Evolutionary conservation across 2,329 filamentous ascomycete species (phyloP).

Genomic region (Fusarium miscanthi): DNA sequence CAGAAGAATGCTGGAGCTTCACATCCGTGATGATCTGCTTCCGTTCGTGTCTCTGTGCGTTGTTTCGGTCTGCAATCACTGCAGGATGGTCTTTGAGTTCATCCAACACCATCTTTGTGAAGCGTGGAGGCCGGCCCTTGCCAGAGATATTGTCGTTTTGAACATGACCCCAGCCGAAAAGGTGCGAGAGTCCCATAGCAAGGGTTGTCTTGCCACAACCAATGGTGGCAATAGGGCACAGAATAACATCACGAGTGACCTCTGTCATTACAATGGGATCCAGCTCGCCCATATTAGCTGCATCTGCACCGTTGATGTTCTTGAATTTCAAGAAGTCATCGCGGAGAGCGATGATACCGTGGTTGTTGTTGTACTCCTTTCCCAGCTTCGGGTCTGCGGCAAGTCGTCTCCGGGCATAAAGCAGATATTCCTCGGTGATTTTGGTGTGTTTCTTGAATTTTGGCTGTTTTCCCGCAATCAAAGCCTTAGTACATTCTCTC

Average conservation of each 20-base stretch:
- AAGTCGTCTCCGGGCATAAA: conserved; percentile 81
- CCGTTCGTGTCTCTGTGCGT: conserved; percentile 88
- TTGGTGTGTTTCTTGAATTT: conserved; percentile 86
- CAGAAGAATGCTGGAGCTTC: conserved; percentile 67
- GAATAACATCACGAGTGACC: conserved; percentile 75
- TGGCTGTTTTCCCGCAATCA: conserved; percentile 80
- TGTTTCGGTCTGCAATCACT: conserved; percentile 94
- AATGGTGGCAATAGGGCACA: conserved; percentile 93
- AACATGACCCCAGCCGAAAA: conserved; percentile 92
- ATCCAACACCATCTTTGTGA: conserved; percentile 76
- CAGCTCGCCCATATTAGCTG: conserved; percentile 77
- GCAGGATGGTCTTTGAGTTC: conserved; percentile 73
- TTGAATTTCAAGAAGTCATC: conserved; percentile 87
- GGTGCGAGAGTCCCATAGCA: conserved; percentile 79
- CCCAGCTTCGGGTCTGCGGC: conserved; percentile 73
- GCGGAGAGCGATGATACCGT: conserved; percentile 92
- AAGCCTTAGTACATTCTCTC: conserved; percentile 93
- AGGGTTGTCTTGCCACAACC: conserved; percentile 98
- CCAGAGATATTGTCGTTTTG: conserved; percentile 97
- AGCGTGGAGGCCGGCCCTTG: conserved; percentile 79
- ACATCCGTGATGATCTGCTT: conserved; percentile 88
- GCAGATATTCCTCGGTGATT: conserved; percentile 91
- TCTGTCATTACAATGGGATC: conserved; percentile 60
- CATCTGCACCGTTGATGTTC: conserved; percentile 88
- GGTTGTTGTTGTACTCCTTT: conserved; percentile 83